Evolutionary conservation across 2,329 filamentous ascomycete genomes (phyloP).

Genomic region (Colletotrichum orbiculare): DNA sequence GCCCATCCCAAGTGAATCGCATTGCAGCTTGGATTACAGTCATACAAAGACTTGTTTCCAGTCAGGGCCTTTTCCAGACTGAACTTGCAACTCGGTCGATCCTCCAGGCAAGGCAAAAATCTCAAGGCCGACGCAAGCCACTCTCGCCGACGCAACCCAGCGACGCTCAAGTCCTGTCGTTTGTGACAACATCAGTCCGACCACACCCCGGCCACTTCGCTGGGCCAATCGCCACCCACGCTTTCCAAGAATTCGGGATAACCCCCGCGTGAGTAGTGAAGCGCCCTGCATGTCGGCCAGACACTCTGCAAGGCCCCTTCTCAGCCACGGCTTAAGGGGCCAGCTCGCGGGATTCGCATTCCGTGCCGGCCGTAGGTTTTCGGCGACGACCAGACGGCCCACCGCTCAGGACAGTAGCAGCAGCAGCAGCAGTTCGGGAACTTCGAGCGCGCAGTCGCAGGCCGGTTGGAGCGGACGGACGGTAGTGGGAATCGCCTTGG

Average conservation of each 20-base stretch:
- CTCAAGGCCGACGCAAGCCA: conserved; percentile 35
- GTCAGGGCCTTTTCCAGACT: too few relatives aligned
- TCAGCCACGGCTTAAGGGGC: conserved; percentile 37
- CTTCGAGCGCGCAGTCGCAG: conserved; percentile 21
- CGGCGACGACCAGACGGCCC: conserved; percentile 38
- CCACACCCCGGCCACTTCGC: conserved; percentile 3
- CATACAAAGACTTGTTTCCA: too few relatives aligned
- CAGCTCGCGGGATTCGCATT: conserved; percentile 29
- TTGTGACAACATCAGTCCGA: conserved; percentile 3
- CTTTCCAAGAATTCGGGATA: conserved; percentile 5
- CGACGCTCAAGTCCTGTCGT: conserved; percentile 20
- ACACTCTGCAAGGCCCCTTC: conserved; percentile 42
- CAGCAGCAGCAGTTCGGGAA: background rate
- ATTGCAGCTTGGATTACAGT: too few relatives aligned
- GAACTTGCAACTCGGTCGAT: background rate
- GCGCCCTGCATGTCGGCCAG: conserved; percentile 45
- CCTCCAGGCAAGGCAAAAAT: conserved; percentile 1
- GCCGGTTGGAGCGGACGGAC: conserved; percentile 45
- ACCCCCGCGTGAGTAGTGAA: conserved; percentile 5
- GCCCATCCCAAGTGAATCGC: too few relatives aligned
- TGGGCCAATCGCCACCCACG: conserved; percentile 25
- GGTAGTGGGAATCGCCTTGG: conserved; percentile 52
- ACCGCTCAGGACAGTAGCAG: conserved; percentile 6
- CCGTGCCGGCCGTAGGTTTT: conserved; percentile 38
- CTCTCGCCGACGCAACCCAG: conserved; percentile 28